A percentile compares a stretch with the other conserved stretches of the same genome.
Evolutionary conservation across 2,329 filamentous ascomycete species (phyloP).

Genomic region (Nemania diffusa): DNA sequence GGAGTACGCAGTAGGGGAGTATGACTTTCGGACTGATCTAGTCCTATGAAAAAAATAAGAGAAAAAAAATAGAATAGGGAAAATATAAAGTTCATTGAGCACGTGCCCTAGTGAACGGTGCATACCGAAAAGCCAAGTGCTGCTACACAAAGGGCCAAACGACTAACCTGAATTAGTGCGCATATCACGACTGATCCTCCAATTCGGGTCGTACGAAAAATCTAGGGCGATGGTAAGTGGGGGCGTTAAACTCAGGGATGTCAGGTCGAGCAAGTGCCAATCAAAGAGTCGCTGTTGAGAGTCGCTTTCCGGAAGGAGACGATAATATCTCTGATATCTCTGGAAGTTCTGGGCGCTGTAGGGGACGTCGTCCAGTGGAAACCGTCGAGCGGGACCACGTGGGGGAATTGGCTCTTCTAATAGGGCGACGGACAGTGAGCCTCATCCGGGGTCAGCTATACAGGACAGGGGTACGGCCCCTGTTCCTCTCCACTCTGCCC

Average conservation of each 20-base stretch:
- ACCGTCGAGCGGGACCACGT: constrained; percentile 32
- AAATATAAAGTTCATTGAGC: constrained; percentile 8
- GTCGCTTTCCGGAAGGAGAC: constrained; percentile 18
- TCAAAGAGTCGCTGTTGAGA: not conserved
- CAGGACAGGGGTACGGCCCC: constrained; percentile 3
- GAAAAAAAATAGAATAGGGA: not conserved
- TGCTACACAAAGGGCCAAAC: not conserved
- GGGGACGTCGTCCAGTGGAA: constrained; percentile 24
- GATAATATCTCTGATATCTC: not conserved
- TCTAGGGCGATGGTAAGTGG: not conserved
- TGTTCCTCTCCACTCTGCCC: constrained; percentile 22
- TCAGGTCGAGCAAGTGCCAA: constrained; percentile 12
- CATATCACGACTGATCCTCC: not conserved
- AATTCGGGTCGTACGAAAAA: not conserved
- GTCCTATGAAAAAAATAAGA: constrained; percentile 7
- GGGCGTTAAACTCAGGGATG: not conserved
- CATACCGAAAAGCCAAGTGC: not conserved
- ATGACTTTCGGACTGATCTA: constrained; percentile 17
- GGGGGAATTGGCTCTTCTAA: constrained; percentile 11
- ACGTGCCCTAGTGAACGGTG: constrained; percentile 19
- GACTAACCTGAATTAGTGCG: constrained; percentile 1
- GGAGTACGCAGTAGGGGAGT: not conserved
- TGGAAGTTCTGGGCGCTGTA: not conserved
- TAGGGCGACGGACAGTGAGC: constrained; percentile 29
- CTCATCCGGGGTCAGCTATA: constrained; percentile 29